Conservation (phyloP, 2,329 filamentous ascomycete genomes). For the Calonectria hawksworthii region DNA sequence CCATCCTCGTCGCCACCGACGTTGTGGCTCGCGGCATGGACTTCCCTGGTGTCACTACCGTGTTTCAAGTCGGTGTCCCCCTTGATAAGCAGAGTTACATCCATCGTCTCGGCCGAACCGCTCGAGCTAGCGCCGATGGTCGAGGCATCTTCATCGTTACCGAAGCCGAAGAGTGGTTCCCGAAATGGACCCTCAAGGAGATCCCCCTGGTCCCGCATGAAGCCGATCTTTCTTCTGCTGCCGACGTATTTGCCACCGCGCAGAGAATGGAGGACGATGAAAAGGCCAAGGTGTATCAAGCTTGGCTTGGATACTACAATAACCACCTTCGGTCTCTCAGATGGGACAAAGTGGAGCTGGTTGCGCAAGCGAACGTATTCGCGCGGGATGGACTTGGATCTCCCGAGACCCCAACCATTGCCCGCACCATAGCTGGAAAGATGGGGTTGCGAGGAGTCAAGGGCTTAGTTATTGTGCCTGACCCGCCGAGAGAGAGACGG, state of each 20-base stretch:
- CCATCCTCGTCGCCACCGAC: conserved; percentile 77
- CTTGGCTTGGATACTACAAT: conserved; percentile 71
- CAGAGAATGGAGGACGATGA: conserved; percentile 59
- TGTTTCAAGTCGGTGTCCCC: conserved; percentile 74
- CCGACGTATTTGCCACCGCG: conserved; percentile 56
- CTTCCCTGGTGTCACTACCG: conserved; percentile 77
- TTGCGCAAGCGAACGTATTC: conserved; percentile 65
- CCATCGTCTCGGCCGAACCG: conserved; percentile 77
- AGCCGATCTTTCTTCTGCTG: conserved; percentile 59
- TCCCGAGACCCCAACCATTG: conserved; percentile 61
- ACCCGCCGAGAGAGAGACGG: conserved; percentile 52
- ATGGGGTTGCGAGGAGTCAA: conserved; percentile 69
- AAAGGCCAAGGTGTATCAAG: conserved; percentile 66
- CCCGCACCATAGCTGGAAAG: conserved; percentile 65
- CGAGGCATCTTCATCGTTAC: conserved; percentile 73
- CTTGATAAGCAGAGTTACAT: conserved; percentile 74
- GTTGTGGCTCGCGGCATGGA: conserved; percentile 82
- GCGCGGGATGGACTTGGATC: conserved; percentile 63
- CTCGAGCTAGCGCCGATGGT: conserved; percentile 74
- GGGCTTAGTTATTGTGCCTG: conserved; percentile 62
- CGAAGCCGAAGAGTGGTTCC: conserved; percentile 65
- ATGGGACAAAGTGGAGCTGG: conserved; percentile 61
- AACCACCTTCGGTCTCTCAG: conserved; percentile 60
- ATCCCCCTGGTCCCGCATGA: conserved; percentile 65
- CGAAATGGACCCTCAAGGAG: conserved; percentile 64